phyloP scores from a whole-genome alignment of 2,329 filamentous ascomycete species.

The Bipolaris sorokiniana region DNA sequence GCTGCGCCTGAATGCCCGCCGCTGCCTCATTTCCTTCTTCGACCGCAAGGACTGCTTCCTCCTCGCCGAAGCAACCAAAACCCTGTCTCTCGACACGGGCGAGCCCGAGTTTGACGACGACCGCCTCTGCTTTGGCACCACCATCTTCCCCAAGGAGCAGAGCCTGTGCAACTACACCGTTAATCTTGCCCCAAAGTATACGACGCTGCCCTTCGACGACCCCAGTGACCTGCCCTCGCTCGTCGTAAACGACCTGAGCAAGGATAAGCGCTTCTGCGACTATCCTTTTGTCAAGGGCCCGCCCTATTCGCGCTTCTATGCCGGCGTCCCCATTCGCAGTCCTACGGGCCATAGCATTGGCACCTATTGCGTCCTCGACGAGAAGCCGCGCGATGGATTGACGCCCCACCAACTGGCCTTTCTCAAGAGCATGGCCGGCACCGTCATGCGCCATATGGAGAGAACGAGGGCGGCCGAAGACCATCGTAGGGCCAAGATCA shows the following conservation, averaged over 20 bases:
- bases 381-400: slow-evolving; percentile 60
- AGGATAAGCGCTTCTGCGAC: slow-evolving; percentile 49
- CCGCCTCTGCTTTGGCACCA: slow-evolving; percentile 42
- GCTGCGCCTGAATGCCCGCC: slow-evolving; percentile 44
- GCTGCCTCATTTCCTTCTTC: slow-evolving; percentile 49
- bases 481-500: slow-evolving; percentile 61
- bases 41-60: slow-evolving; percentile 48
- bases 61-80: slow-evolving; percentile 45
- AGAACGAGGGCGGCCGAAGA: slow-evolving; percentile 60
- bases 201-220: slow-evolving; percentile 24
- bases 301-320: slow-evolving; percentile 56
- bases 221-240: slow-evolving; percentile 33
- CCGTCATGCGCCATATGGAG: slow-evolving; percentile 67
- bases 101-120: slow-evolving; percentile 37
- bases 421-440: slow-evolving; percentile 61
- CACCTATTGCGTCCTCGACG: slow-evolving; percentile 65
- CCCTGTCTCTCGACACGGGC: slow-evolving; percentile 37
- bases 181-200: slow-evolving; percentile 31
- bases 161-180: slow-evolving; percentile 46
- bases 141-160: slow-evolving; percentile 41
- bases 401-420: slow-evolving; percentile 58
- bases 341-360: slow-evolving; percentile 65
- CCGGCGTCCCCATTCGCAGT: slow-evolving; percentile 66
- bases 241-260: slow-evolving; percentile 41
- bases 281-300: slow-evolving; percentile 42